phyloP scores from a whole-genome alignment of 768 basidiomycete genomes.

The Pleurotus tuoliensis region DNA sequence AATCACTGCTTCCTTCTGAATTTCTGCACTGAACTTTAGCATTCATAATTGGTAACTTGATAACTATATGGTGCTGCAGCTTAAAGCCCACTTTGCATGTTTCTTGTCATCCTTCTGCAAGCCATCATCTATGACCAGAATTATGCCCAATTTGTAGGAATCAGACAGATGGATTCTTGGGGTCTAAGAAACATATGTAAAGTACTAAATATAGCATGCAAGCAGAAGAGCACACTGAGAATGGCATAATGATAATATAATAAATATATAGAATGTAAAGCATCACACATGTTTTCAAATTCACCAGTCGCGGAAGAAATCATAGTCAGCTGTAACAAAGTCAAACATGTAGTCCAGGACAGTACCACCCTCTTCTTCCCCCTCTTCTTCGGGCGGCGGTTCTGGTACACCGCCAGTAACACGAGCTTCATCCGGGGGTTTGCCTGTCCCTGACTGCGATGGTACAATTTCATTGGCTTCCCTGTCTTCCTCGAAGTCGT shows the following conservation, averaged over 20 bases:
- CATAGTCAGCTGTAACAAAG: constrained; percentile 57
- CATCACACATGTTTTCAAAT: constrained; percentile 27
- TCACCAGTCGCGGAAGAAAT: constrained; percentile 73
- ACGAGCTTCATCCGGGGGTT: constrained; percentile 11
- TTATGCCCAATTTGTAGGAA: neutral
- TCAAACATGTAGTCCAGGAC: constrained; percentile 83
- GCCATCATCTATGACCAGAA: neutral
- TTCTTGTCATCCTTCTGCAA: neutral
- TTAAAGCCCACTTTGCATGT: too few relatives aligned
- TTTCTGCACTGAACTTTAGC: too few relatives aligned
- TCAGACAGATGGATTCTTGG: neutral
- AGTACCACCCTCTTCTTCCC: constrained; percentile 63
- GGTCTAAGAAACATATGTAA: neutral
- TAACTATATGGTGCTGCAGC: too few relatives aligned
- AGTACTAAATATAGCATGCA: neutral
- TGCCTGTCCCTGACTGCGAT: neutral
- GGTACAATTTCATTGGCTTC: constrained; percentile 7
- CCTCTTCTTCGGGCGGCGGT: constrained; percentile 33
- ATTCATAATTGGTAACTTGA: too few relatives aligned
- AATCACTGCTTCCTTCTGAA: too few relatives aligned
- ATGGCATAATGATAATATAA: constrained; percentile 7
- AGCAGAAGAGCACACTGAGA: neutral
- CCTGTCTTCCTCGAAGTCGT: constrained; percentile 64
- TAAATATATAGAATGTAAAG: constrained; percentile 1
- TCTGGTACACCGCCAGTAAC: constrained; percentile 17